Evolutionary conservation across 2,329 filamentous ascomycete genomes (phyloP).

Genomic region (Orbilia blumenaviensis): DNA sequence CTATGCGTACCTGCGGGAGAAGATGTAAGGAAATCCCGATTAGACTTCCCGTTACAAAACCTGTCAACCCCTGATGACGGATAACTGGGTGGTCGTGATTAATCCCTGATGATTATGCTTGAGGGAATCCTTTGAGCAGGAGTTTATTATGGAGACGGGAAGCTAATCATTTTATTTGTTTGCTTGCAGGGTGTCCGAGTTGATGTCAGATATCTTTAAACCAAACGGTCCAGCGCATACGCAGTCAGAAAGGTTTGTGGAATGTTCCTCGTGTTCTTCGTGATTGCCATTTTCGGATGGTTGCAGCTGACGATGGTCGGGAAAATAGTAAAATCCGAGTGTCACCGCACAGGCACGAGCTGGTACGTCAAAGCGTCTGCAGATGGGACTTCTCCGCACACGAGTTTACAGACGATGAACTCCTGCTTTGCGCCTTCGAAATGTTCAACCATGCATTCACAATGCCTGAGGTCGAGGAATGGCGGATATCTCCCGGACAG

Average conservation of each 20-base stretch:
- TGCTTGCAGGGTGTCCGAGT: slow-evolving; percentile 72
- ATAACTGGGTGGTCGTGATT: slow-evolving; percentile 25
- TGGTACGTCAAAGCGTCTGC: slow-evolving; percentile 75
- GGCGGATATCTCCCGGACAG: slow-evolving; percentile 83
- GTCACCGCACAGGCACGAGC: slow-evolving; percentile 70
- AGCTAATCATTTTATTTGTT: slow-evolving; percentile 47
- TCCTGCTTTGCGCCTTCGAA: slow-evolving; percentile 81
- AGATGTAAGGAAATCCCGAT: slow-evolving; percentile 68
- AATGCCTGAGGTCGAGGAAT: slow-evolving; percentile 81
- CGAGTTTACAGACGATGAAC: slow-evolving; percentile 86
- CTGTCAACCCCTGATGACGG: slow-evolving; percentile 34
- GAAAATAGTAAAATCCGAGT: slow-evolving; percentile 72
- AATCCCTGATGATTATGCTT: slow-evolving; percentile 41
- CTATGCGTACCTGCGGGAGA: slow-evolving; percentile 87
- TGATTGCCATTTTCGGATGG: slow-evolving; percentile 27
- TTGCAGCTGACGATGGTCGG: slow-evolving; percentile 38
- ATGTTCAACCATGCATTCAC: slow-evolving; percentile 90
- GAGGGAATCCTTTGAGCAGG: slow-evolving; percentile 5
- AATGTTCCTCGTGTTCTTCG: slow-evolving; percentile 54
- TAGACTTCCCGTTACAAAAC: slow-evolving; percentile 46
- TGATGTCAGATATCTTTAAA: slow-evolving; percentile 90
- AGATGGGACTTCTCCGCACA: slow-evolving; percentile 91
- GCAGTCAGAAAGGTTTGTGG: slow-evolving; percentile 69
- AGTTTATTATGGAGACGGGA: slow-evolving; percentile 34
- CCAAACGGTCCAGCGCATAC: slow-evolving; percentile 71